phyloP scores from a whole-genome alignment of 2,329 filamentous ascomycete genomes.

The Stagonosporopsis cucurbitacearum region DNA sequence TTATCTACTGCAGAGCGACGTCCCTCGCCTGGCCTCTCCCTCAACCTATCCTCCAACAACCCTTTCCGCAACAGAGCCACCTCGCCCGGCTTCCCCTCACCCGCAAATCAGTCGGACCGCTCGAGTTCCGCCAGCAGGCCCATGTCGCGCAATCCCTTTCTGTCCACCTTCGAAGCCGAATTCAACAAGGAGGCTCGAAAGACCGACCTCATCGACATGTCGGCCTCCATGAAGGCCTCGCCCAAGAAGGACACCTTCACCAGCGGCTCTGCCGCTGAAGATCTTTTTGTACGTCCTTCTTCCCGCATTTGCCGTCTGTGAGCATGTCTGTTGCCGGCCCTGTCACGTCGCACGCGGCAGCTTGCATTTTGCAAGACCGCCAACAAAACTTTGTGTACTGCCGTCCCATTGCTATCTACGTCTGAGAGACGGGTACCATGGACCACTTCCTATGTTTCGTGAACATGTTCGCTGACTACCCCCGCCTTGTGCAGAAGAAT shows the following conservation, averaged over 20 bases:
- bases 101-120: constrained; percentile 42
- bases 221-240: constrained; percentile 49
- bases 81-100: constrained; percentile 57
- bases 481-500: constrained; percentile 62
- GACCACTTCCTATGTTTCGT: constrained; percentile 50
- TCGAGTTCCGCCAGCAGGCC: constrained; percentile 66
- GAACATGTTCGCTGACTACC: constrained; percentile 53
- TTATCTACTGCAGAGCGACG: constrained; percentile 48
- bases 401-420: background rate
- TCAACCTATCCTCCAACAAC: constrained; percentile 77
- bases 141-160: constrained; percentile 76
- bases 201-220: constrained; percentile 47
- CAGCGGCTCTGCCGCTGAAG: constrained; percentile 62
- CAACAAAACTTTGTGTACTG: background rate
- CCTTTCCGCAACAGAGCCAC: constrained; percentile 76
- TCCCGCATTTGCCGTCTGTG: background rate
- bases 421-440: constrained; percentile 40
- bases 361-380: constrained; percentile 9
- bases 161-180: constrained; percentile 62
- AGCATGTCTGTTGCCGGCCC: background rate
- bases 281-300: constrained; percentile 74
- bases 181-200: constrained; percentile 46
- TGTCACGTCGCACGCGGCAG: constrained; percentile 11
- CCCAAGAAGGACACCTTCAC: constrained; percentile 53
- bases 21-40: constrained; percentile 62